These are phyloP conservation scores for Babesia sp. DNA, from an alignment of 169 alveolate genomes.

Conservation along the genomic window DNA sequence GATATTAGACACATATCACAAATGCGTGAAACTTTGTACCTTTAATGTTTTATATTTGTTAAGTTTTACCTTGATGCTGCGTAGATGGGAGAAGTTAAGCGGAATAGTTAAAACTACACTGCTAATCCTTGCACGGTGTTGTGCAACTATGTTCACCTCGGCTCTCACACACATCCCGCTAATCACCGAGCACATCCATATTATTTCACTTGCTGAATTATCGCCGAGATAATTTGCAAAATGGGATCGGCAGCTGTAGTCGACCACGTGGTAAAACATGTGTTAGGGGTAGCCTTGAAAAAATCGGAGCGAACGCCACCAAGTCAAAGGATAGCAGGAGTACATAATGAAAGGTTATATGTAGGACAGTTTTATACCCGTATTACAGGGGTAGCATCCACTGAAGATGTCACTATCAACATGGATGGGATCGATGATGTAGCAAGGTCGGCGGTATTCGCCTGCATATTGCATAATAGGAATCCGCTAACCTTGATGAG, in stretches of 20 bases:
- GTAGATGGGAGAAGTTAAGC: not conserved
- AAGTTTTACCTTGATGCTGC: too few species aligned
- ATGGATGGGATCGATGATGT: slow-evolving; percentile 43
- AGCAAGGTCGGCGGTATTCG: slow-evolving; percentile 54
- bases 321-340: not conserved
- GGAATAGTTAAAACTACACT: not conserved
- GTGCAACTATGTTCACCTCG: not conserved
- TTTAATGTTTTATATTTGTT: not conserved
- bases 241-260: slow-evolving; percentile 16
- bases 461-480: slow-evolving; percentile 48
- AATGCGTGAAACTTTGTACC: not conserved
- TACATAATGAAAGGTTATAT: slow-evolving; percentile 2
- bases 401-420: slow-evolving; percentile 29
- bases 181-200: not conserved
- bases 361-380: slow-evolving; percentile 63
- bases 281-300: slow-evolving; percentile 34
- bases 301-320: slow-evolving; percentile 32
- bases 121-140: not conserved
- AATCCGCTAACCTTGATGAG: slow-evolving; percentile 31
- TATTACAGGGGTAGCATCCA: slow-evolving; percentile 23
- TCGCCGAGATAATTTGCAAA: not conserved
- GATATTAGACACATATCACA: not conserved
- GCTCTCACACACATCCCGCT: not conserved
- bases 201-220: not conserved
- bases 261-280: slow-evolving; percentile 35